Conservation (phyloP, 2,329 filamentous ascomycete species). For the Colletotrichum sp. region DNA sequence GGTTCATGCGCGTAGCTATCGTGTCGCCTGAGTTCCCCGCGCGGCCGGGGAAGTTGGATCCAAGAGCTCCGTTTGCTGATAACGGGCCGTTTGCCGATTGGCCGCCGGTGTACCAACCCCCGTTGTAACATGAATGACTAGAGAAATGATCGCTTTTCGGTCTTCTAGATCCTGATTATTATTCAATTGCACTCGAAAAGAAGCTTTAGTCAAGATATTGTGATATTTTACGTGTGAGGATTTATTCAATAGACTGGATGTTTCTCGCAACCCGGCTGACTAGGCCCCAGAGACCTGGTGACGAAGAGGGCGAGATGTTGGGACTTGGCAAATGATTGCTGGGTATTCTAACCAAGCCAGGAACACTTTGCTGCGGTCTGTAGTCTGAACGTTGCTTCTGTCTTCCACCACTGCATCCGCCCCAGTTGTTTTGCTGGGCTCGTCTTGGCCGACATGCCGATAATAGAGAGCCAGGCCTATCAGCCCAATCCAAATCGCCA, state of each 20-base stretch:
- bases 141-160: neutral
- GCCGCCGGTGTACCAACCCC: neutral
- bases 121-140: neutral
- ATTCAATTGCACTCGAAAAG: neutral
- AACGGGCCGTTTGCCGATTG: slow-evolving; percentile 7
- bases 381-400: neutral
- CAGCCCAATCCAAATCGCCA: neutral
- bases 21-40: neutral
- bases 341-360: neutral
- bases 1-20: neutral
- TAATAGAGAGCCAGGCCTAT: neutral
- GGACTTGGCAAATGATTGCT: neutral
- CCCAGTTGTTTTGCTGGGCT: neutral
- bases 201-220: neutral
- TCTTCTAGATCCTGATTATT: neutral
- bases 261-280: neutral
- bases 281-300: neutral
- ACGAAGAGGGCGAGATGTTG: neutral
- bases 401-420: neutral
- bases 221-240: neutral
- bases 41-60: neutral
- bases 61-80: neutral
- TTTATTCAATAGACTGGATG: neutral
- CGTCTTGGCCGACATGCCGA: neutral
- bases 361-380: neutral